Percentiles rank a stretch among this genome's conserved stretches.
Conservation (phyloP, 805 yeast species). For the Monosporozyma aerobia region DNA sequence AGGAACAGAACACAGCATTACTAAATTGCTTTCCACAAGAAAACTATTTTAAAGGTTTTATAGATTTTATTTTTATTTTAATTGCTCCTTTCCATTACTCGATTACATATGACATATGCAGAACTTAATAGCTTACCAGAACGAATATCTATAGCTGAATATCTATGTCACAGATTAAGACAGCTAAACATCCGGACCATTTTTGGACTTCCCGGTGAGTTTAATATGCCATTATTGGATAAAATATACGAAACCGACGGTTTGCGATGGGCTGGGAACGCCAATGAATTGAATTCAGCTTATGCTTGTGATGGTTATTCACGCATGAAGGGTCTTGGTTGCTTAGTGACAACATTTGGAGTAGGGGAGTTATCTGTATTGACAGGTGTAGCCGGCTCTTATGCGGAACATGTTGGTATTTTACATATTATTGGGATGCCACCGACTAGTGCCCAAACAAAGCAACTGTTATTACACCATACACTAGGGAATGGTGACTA, state of each 20-base stretch:
- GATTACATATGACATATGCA: constrained; percentile 4
- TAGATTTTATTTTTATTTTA: not conserved
- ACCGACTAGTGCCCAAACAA: constrained; percentile 29
- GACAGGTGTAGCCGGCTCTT: constrained; percentile 77
- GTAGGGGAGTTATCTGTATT: constrained; percentile 85
- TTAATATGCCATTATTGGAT: constrained; percentile 57
- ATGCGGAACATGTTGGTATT: constrained; percentile 72
- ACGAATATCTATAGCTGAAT: constrained; percentile 49
- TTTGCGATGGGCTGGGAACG: constrained; percentile 68
- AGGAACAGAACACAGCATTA: too few species aligned
- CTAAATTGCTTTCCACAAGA: not conserved
- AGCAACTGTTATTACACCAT: constrained; percentile 58
- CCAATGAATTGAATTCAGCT: constrained; percentile 85
- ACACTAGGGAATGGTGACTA: constrained; percentile 72
- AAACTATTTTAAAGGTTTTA: not conserved
- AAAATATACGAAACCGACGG: constrained; percentile 44
- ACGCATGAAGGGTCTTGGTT: constrained; percentile 35
- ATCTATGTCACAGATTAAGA: constrained; percentile 48
- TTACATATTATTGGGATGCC: constrained; percentile 82
- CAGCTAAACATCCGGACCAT: constrained; percentile 46
- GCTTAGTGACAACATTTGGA: constrained; percentile 55
- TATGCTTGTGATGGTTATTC: constrained; percentile 90
- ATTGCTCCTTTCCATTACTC: not conserved
- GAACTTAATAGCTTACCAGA: constrained; percentile 10
- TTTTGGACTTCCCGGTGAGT: constrained; percentile 73